phyloP scores from a whole-genome alignment of 2,329 filamentous ascomycete genomes.

The Talaromyces sp. region DNA sequence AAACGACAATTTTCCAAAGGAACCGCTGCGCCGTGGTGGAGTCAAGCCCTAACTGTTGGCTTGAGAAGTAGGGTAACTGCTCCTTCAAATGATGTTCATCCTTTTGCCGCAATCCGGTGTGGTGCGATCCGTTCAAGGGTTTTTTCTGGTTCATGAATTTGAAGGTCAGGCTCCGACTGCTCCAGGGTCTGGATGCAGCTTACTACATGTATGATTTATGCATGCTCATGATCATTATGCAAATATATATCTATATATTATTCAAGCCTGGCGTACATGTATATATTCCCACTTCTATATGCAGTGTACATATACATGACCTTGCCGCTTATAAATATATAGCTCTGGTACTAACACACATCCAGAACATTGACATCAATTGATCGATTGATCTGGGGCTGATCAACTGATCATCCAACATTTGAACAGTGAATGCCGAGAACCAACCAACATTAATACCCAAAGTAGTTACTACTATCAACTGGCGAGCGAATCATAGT shows the following conservation, averaged over 20 bases:
- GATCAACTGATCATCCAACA: not conserved
- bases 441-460: no score
- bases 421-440: no score
- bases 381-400: no score
- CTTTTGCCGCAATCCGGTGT: not conserved
- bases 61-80: not conserved
- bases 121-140: no score
- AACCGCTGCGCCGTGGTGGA: not conserved
- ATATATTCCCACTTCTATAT: no score
- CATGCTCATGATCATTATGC: not conserved
- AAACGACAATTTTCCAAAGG: not conserved
- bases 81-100: no score
- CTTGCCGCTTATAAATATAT: not conserved
- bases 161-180: not conserved
- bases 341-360: not conserved
- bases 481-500: no score
- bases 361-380: no score
- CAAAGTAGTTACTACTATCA: no score
- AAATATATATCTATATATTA: no score
- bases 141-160: not conserved
- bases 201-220: not conserved
- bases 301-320: not conserved
- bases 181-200: not conserved
- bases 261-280: no score
- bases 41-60: not conserved